Conservation (phyloP, 768 basidiomycete species). For the Boletus tylopilopsis region DNA sequence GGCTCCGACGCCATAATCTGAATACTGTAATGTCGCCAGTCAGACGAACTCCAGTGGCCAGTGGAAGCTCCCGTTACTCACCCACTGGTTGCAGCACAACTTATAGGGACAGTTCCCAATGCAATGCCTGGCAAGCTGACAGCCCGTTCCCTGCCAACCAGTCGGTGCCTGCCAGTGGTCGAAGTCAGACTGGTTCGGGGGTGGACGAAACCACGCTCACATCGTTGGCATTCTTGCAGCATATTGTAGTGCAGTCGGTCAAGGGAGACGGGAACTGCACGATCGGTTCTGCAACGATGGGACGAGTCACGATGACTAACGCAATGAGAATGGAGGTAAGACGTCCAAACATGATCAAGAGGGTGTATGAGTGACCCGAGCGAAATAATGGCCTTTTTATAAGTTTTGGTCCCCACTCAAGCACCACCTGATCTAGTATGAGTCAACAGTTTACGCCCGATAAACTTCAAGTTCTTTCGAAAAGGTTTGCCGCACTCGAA, state of each 20-base stretch:
- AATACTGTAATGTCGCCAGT: no score
- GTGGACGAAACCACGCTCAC: not conserved
- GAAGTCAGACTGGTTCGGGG: not conserved
- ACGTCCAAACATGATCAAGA: not conserved
- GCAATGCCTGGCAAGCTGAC: not conserved
- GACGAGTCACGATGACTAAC: not conserved
- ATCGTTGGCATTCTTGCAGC: not conserved
- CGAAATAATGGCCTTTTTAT: not conserved
- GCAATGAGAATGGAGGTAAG: not conserved
- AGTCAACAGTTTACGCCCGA: no score
- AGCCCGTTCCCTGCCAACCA: not conserved
- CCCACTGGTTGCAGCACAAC: not conserved
- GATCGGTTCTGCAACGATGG: not conserved
- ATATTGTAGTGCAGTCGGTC: not conserved
- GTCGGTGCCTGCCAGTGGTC: not conserved
- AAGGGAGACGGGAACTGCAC: no score
- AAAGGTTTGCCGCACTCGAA: no score
- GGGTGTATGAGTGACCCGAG: not conserved
- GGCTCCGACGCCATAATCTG: no score
- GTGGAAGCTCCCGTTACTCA: not conserved
- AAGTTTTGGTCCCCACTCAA: no score
- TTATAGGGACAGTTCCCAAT: no score
- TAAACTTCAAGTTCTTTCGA: no score
- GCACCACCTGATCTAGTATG: no score
- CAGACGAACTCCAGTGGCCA: no score